Evolutionary conservation across 2,329 filamentous ascomycete genomes (phyloP), one percentile per base, ranked within the genome.

Genomic region (Scopulariopsis brevicaulis): DNA sequence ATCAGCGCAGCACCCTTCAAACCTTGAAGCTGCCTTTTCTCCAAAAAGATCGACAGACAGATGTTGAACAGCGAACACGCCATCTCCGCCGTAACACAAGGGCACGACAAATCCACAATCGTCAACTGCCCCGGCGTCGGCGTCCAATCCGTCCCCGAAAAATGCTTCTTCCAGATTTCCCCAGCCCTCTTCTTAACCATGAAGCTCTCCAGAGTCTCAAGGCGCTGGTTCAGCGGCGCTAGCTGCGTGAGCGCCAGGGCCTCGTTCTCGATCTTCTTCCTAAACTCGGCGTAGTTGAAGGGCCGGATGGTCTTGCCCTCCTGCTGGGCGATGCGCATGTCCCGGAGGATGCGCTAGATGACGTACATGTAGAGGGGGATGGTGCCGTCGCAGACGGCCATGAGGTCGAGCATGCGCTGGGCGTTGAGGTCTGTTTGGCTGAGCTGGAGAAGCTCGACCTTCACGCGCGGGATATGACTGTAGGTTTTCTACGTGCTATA

Each of bases 21-120:
- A 15, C 22, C 48, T 24, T 34, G 3, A 3, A 28, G 0, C 20
- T 32, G 35, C 0, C 76, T 69, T 53, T 81, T 74, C 59, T 86
- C 80, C 0, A 89, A 68, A 64, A 89, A 90, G 0, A 89, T 70
- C 2, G 77, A 77, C 1, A 93, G 73, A 22, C 82, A 86, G 48
- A 91, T 85, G 57, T 87, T 84, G 69, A 93, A 93, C 0, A 93
- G 71, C 0, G 81, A 75, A 64, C 88, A 93, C 0, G 87, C 87
- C 43, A 80, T 82, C 25, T 84, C 79, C 0, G 82, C 68, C 0
- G 84, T 84, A 5, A 91, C 74, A 62, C 86, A 90, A 0, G 87
- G 85, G 65, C 87, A 89, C 0, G 83, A 88, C 0, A 94, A 72
- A 63, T 94, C 89, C 6, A 91, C 64, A 22, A 75, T 70, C 4